Evolutionary conservation across 768 basidiomycete species (phyloP).

Genomic region (Mycena vitilis): DNA sequence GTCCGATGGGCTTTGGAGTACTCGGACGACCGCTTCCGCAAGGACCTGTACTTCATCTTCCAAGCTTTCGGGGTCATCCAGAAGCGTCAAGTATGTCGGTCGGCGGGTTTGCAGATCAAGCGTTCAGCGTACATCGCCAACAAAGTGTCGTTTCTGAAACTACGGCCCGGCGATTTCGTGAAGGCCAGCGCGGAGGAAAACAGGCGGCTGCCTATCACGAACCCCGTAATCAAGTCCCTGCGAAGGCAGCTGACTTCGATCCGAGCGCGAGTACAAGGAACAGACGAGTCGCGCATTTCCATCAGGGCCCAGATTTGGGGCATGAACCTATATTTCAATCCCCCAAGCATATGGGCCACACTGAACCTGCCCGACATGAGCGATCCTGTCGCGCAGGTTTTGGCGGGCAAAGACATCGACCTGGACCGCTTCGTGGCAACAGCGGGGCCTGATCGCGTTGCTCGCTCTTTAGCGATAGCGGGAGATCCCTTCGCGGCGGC

Average conservation of each 20-base stretch:
- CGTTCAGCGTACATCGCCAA: conserved; percentile 38
- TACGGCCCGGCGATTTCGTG: conserved; percentile 45
- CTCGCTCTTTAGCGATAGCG: no score
- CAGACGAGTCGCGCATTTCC: conserved; percentile 44
- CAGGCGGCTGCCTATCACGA: conserved; percentile 32
- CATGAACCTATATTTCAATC: conserved; percentile 44
- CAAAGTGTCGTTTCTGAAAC: conserved; percentile 32
- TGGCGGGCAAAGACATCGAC: conserved; percentile 57
- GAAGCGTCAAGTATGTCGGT: no score
- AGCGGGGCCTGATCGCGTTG: no score
- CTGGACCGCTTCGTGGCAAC: no score
- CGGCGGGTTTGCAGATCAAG: conserved; percentile 46
- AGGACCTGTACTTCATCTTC: conserved; percentile 43
- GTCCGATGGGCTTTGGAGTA: conserved; percentile 45
- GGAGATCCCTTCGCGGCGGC: conserved; percentile 47
- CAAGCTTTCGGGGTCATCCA: conserved; percentile 46
- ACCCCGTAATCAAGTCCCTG: conserved; percentile 45
- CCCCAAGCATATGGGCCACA: conserved; percentile 55
- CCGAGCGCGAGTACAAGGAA: conserved; percentile 40
- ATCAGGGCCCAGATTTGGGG: conserved; percentile 41
- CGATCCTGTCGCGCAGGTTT: conserved; percentile 56
- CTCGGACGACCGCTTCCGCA: conserved; percentile 43
- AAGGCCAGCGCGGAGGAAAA: conserved; percentile 49
- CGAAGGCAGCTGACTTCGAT: conserved; percentile 42
- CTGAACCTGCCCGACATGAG: conserved; percentile 42